Conservation (phyloP, 306 rosid genomes). For the Casuarina glauca region DNA sequence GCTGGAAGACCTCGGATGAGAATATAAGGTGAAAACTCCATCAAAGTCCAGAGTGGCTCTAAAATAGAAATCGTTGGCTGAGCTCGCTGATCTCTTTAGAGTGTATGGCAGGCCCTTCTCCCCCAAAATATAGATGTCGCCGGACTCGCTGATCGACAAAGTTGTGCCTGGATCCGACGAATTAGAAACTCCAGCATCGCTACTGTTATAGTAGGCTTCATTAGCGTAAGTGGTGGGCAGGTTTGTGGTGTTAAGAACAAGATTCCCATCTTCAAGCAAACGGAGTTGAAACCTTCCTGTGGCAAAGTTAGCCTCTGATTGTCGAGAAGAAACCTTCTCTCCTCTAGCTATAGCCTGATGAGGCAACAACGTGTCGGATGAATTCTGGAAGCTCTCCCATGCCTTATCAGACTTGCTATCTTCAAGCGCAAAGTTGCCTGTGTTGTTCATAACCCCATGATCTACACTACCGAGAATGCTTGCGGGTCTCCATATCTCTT, state of each 20-base stretch:
- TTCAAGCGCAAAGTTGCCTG: conserved; percentile 26
- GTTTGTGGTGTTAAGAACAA: conserved; percentile 18
- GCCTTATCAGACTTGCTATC: background rate
- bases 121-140: conserved; percentile 34
- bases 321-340: conserved; percentile 11
- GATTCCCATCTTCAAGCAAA: conserved; percentile 18
- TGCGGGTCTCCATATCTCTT: conserved; percentile 26
- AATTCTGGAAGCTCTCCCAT: conserved; percentile 53
- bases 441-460: conserved; percentile 24
- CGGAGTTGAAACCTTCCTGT: conserved; percentile 27
- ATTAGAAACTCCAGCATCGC: background rate
- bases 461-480: conserved; percentile 5
- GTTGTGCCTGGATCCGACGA: conserved; percentile 18
- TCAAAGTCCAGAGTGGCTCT: conserved; percentile 53
- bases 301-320: conserved; percentile 20
- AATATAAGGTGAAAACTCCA: conserved; percentile 41
- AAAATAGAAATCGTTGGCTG: conserved; percentile 15
- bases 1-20: conserved; percentile 27
- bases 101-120: conserved; percentile 14
- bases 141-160: conserved; percentile 39
- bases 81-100: background rate
- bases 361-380: conserved; percentile 50
- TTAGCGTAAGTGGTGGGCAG: background rate
- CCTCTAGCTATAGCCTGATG: conserved; percentile 26
- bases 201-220: background rate